Evolutionary conservation across 2,329 filamentous ascomycete genomes (phyloP).

Genomic region (Chaetomium sp.): DNA sequence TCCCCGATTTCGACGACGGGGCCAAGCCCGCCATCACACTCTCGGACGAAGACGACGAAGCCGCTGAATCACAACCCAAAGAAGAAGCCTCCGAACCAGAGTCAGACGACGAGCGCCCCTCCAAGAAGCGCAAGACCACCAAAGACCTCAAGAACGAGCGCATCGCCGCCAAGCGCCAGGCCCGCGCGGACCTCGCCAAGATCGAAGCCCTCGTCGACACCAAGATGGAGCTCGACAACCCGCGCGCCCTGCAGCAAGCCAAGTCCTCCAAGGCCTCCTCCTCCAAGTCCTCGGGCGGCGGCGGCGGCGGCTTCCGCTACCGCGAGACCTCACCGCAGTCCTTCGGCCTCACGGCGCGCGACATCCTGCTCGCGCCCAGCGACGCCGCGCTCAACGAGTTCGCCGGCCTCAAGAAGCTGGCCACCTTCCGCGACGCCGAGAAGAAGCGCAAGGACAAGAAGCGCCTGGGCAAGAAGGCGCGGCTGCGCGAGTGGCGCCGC

Average conservation of each 20-base stretch:
- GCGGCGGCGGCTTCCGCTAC: slow-evolving; percentile 72
- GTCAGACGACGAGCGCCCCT: slow-evolving; percentile 43
- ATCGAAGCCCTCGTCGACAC: slow-evolving; percentile 86
- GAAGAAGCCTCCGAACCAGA: slow-evolving; percentile 28
- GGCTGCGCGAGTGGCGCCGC: slow-evolving; percentile 80
- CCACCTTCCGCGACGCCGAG: slow-evolving; percentile 81
- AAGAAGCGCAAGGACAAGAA: slow-evolving; percentile 91
- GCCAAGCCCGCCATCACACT: slow-evolving; percentile 56
- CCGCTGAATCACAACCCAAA: slow-evolving; percentile 43
- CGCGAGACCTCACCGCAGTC: slow-evolving; percentile 88
- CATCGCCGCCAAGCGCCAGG: slow-evolving; percentile 64
- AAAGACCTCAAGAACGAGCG: slow-evolving; percentile 63
- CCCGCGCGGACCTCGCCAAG: slow-evolving; percentile 78
- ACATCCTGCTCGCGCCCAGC: slow-evolving; percentile 86
- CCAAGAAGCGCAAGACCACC: slow-evolving; percentile 62
- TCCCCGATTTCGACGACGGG: slow-evolving; percentile 81
- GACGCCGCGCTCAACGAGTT: slow-evolving; percentile 87
- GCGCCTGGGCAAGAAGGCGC: slow-evolving; percentile 86
- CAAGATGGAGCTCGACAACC: slow-evolving; percentile 72
- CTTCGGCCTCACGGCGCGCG: slow-evolving; percentile 85
- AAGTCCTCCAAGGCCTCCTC: slow-evolving; percentile 37
- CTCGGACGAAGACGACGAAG: slow-evolving; percentile 55
- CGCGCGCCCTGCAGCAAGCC: slow-evolving; percentile 53
- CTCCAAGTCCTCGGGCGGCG: slow-evolving; percentile 21
- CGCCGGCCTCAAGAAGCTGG: slow-evolving; percentile 92